Base-by-base conservation (phyloP, 2,329 filamentous ascomycete species). In the Knoxdaviesia proteae region DNA sequence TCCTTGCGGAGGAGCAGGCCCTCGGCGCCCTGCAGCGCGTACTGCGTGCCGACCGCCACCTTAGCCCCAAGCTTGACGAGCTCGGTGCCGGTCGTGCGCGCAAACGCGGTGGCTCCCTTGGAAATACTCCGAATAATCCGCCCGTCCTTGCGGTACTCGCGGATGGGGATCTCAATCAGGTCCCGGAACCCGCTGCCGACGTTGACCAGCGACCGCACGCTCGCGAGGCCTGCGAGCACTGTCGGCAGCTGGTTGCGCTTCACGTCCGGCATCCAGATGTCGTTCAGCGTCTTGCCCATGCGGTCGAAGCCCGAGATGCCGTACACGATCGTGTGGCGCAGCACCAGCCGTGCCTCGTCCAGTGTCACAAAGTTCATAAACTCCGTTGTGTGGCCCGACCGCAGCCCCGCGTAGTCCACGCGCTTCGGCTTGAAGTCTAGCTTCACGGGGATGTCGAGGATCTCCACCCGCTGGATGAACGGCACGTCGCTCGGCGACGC, bases 311-410 rank as follows among this genome's bases (percentile, higher is more conserved):
- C 90, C 6, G 77, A 77, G 1, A 94, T 74, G 32, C 92, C 90
- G 50, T 96, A 94, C 34, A 96, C 75, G 50, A 98, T 96, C 31
- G 83, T 81, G 55, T 88, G 87, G 8, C 82, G 74, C 42, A 98
- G 69, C 6, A 80, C 73, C 69, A 98, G 81, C 47, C 88, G 77
- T 2, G 90, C 77, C 49, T 83, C 79, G 50, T 98, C 90, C 1
- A 98, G 71, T 9, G 88, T 82, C 49, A 98, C 71, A 56, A 98
- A 94, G 58, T 98, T 98, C 87, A 96, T 96, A 53, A 98, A 93
- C 57, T 98, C 90, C 0, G 84, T 93, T 0, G 90, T 96, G 49
- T 84, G 84, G 2, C 90, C 90, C 1, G 90, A 94, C 31, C 87
- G 77, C 4, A 98, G 70, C 4, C 87, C 87, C 0, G 78, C 83